A percentile compares a stretch with the other conserved stretches of the same genome.
phyloP scores from a whole-genome alignment of 805 yeast genomes.

The Kuraishia ogatae region DNA sequence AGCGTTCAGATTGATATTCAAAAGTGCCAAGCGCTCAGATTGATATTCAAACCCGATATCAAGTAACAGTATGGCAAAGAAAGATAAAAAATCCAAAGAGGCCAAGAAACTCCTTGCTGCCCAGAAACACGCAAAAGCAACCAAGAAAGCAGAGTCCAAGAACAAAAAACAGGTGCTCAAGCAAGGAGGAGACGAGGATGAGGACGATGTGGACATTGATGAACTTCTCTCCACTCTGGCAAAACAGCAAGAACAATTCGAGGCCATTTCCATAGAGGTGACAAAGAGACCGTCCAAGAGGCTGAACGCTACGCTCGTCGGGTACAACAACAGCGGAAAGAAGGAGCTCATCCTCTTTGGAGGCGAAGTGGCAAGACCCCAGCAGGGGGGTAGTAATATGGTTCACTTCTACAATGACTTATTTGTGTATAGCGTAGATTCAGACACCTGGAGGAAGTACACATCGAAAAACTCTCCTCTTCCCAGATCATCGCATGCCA shows the following conservation, averaged over 20 bases:
- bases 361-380: constrained; percentile 57
- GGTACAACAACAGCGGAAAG: constrained; percentile 68
- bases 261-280: constrained; percentile 55
- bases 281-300: constrained; percentile 58
- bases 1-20: too few species aligned
- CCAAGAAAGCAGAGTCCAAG: constrained; percentile 64
- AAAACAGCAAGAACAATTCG: constrained; percentile 70
- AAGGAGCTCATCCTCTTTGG: constrained; percentile 81
- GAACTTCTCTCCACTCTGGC: constrained; percentile 71
- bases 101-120: constrained; percentile 87
- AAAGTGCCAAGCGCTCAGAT: too few species aligned
- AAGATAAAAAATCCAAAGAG: constrained; percentile 77
- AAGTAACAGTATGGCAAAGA: constrained; percentile 80
- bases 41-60: too few species aligned
- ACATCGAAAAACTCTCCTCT: constrained; percentile 83
- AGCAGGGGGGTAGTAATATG: constrained; percentile 22
- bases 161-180: constrained; percentile 69
- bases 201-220: constrained; percentile 80
- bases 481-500: constrained; percentile 89
- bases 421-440: constrained; percentile 62
- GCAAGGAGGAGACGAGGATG: constrained; percentile 69
- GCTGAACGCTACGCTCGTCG: constrained; percentile 65
- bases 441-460: constrained; percentile 72
- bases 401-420: constrained; percentile 76
- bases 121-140: constrained; percentile 70